These are phyloP conservation scores for Candida glucosophila DNA, from an alignment of 1,139 yeast species.

Conservation along the genomic window DNA sequence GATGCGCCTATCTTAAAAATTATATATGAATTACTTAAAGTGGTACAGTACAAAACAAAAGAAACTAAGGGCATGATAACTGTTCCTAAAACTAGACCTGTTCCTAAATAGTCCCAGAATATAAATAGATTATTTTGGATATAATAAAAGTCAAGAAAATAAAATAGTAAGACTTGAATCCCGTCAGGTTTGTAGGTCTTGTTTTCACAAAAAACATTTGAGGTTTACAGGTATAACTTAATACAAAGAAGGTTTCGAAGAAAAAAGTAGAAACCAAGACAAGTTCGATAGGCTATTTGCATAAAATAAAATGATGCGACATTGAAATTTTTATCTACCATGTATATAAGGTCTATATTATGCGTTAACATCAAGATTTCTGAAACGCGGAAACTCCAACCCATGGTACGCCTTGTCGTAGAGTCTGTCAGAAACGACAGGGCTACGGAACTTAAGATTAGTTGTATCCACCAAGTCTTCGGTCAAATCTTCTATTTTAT, in stretches of 20 bases:
- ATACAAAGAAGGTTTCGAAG: no score
- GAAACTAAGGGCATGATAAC: conserved; percentile 9
- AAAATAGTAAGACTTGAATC: no score
- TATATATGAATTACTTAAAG: conserved; percentile 20
- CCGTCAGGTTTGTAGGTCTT: no score
- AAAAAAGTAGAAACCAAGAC: no score
- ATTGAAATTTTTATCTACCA: no score
- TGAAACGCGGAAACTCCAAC: not conserved
- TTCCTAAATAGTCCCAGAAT: conserved; percentile 1
- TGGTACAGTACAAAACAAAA: conserved; percentile 22
- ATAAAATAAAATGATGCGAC: no score
- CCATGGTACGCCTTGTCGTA: not conserved
- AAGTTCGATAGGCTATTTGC: no score
- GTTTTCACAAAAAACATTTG: no score
- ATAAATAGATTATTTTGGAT: no score
- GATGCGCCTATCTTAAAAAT: conserved; percentile 20
- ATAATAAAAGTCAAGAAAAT: no score
- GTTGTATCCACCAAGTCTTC: conserved; percentile 11
- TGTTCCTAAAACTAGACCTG: conserved; percentile 5
- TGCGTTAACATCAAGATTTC: not conserved
- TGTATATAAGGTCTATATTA: no score
- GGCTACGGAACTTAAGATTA: conserved; percentile 1
- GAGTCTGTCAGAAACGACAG: not conserved
- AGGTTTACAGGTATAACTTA: no score
- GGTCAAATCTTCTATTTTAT: conserved; percentile 24